phyloP scores from a whole-genome alignment of 2,329 filamentous ascomycete genomes.

The Cryoendolithus antarcticus region DNA sequence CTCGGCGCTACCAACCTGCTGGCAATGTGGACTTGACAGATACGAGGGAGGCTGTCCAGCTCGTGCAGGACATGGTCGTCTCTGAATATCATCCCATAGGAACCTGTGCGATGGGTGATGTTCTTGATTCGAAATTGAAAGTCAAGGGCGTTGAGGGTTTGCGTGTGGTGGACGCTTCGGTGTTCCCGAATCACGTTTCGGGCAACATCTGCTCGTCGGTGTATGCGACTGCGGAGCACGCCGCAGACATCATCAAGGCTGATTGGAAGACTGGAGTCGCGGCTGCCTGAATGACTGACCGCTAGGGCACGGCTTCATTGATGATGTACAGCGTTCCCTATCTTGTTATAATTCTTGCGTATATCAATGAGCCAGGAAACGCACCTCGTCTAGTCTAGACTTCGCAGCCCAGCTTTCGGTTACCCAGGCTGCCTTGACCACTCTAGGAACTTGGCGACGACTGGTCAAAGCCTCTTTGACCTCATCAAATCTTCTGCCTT shows the following conservation, averaged over 20 bases:
- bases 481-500: slow-evolving; percentile 30
- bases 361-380: slow-evolving; percentile 2
- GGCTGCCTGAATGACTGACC: not conserved
- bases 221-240: slow-evolving; percentile 50
- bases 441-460: slow-evolving; percentile 45
- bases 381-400: slow-evolving; percentile 69
- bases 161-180: slow-evolving; percentile 49
- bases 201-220: slow-evolving; percentile 39
- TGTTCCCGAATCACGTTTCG: slow-evolving; percentile 45
- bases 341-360: not conserved
- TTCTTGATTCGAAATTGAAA: slow-evolving; percentile 44
- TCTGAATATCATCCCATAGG: slow-evolving; percentile 29
- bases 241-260: slow-evolving; percentile 42
- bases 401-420: slow-evolving; percentile 66
- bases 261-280: slow-evolving; percentile 10
- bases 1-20: slow-evolving; percentile 20
- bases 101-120: slow-evolving; percentile 29
- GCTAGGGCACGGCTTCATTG: too few relatives aligned
- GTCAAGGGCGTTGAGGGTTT: slow-evolving; percentile 44
- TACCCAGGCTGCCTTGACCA: slow-evolving; percentile 63
- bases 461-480: slow-evolving; percentile 9
- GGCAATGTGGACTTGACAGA: slow-evolving; percentile 14
- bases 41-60: slow-evolving; percentile 14
- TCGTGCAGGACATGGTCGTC: slow-evolving; percentile 14
- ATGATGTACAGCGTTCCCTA: not conserved